Conservation (phyloP, 176 grass and related monocot genomes). For the Oryza punctata region DNA sequence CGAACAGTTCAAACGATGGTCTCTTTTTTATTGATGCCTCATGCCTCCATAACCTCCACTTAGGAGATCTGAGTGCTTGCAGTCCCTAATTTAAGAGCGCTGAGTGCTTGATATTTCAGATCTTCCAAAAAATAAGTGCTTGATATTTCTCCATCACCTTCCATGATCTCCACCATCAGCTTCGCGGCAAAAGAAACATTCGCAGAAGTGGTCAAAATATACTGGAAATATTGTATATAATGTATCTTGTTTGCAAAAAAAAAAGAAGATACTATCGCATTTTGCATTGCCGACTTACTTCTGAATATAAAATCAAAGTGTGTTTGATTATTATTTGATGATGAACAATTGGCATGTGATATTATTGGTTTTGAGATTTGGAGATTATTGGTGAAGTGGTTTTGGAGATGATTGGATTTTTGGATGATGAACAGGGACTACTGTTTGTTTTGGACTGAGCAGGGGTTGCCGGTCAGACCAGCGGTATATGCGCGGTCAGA, state of each 20-base stretch:
- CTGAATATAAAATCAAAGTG: too few relatives aligned
- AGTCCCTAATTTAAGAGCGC: background rate
- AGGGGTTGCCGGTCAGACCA: too few relatives aligned
- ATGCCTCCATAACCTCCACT: conserved; percentile 13
- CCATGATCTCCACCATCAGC: background rate
- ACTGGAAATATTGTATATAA: background rate
- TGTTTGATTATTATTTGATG: too few relatives aligned
- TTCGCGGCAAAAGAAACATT: conserved; percentile 15
- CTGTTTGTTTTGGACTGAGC: too few relatives aligned
- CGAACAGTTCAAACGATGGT: conserved; percentile 7
- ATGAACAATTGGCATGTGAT: too few relatives aligned
- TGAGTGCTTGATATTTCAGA: background rate
- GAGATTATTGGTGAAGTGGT: too few relatives aligned
- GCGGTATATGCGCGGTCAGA: too few relatives aligned
- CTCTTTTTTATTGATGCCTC: conserved; percentile 12
- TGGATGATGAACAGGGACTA: too few relatives aligned
- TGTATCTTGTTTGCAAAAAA: background rate
- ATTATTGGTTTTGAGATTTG: too few relatives aligned
- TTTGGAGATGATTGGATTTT: too few relatives aligned
- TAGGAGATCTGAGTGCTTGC: background rate
- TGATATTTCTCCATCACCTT: background rate
- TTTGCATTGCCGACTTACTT: background rate
- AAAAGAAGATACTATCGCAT: background rate
- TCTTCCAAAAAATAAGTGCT: background rate
- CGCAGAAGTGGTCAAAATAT: background rate